phyloP scores from a whole-genome alignment of 495 filamentous ascomycete genomes.

The Trichocladium uniseriatum region DNA sequence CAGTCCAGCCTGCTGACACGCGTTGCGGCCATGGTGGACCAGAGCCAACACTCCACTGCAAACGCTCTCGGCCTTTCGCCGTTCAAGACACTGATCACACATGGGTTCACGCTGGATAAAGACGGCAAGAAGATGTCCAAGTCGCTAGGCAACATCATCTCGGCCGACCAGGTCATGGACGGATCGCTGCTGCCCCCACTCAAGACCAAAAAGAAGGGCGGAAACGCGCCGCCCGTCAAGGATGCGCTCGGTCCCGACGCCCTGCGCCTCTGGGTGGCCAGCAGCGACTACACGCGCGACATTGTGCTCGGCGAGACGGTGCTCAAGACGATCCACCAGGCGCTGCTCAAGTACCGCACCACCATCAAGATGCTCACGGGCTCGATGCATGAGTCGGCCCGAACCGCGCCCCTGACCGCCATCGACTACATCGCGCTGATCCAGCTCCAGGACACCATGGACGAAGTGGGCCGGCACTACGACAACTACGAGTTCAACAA shows the following conservation, averaged over 20 bases:
- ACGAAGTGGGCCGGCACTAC: conserved; percentile 51
- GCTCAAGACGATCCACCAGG: conserved; percentile 61
- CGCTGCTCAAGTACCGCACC: conserved; percentile 73
- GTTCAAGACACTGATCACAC: conserved; percentile 80
- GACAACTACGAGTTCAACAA: conserved; percentile 74
- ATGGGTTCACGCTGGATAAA: conserved; percentile 88
- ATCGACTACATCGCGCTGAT: conserved; percentile 68
- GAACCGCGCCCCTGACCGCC: conserved; percentile 36
- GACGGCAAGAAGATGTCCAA: conserved; percentile 97
- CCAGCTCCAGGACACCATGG: conserved; percentile 56
- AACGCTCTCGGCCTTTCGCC: conserved; percentile 40
- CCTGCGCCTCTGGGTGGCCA: conserved; percentile 85
- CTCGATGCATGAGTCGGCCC: conserved; percentile 54
- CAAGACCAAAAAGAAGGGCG: conserved; percentile 33
- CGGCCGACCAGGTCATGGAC: conserved; percentile 73
- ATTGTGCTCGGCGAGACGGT: conserved; percentile 67
- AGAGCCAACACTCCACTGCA: conserved; percentile 8
- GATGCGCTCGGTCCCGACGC: conserved; percentile 64
- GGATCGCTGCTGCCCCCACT: conserved; percentile 50
- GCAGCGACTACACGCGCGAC: conserved; percentile 83
- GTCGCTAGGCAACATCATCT: conserved; percentile 82
- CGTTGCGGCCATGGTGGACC: conserved; percentile 38
- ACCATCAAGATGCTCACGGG: conserved; percentile 85
- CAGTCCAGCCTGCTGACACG: conserved; percentile 95
- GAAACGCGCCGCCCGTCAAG: conserved; percentile 12